A percentile compares a stretch with the other conserved stretches of the same genome.
These are phyloP conservation scores for Canavalia gladiata DNA, from an alignment of 306 rosid genomes.

Conservation along the genomic window DNA sequence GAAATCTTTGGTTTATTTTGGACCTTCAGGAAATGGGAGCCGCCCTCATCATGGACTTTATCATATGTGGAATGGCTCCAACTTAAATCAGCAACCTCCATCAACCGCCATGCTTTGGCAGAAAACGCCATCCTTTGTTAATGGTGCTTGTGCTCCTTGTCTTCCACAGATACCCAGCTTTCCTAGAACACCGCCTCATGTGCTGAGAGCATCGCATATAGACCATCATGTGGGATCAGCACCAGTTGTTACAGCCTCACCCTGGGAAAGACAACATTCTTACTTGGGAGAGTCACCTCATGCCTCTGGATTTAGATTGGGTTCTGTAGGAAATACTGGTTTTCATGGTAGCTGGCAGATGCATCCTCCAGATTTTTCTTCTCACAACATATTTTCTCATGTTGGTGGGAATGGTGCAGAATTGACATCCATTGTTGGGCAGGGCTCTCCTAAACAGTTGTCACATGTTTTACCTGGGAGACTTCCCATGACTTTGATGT, in stretches of 20 bases:
- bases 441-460: slow-evolving; percentile 70
- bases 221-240: slow-evolving; percentile 86
- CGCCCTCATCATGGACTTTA: slow-evolving; percentile 68
- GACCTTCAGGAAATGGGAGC: slow-evolving; percentile 67
- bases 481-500: slow-evolving; percentile 69
- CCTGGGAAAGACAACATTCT: slow-evolving; percentile 74
- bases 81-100: slow-evolving; percentile 72
- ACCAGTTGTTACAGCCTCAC: slow-evolving; percentile 76
- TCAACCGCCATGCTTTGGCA: slow-evolving; percentile 69
- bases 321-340: slow-evolving; percentile 76
- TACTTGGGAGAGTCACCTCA: slow-evolving; percentile 80
- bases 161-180: slow-evolving; percentile 71
- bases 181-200: slow-evolving; percentile 68
- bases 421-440: slow-evolving; percentile 61
- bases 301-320: slow-evolving; percentile 67
- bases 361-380: slow-evolving; percentile 65
- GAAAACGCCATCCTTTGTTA: slow-evolving; percentile 74
- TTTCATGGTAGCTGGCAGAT: slow-evolving; percentile 73
- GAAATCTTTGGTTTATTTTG: slow-evolving; percentile 49
- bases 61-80: slow-evolving; percentile 69
- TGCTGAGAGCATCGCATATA: slow-evolving; percentile 65
- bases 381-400: slow-evolving; percentile 72
- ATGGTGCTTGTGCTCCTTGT: slow-evolving; percentile 62
- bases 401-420: slow-evolving; percentile 69
- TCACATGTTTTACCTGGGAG: slow-evolving; percentile 75